phyloP scores from a whole-genome alignment of 257 asterid species.

The Solanum chilense region DNA sequence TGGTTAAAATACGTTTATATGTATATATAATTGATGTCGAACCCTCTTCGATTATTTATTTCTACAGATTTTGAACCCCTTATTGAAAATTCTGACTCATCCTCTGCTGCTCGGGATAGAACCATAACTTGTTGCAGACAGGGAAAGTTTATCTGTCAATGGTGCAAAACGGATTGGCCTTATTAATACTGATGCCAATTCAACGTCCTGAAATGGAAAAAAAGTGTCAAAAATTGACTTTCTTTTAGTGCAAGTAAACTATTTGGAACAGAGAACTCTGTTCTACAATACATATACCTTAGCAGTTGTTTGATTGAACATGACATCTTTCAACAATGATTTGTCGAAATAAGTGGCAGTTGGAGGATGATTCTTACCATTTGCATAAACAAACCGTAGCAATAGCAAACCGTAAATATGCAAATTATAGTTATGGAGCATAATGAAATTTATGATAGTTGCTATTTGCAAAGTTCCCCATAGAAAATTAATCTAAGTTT shows the following conservation, averaged over 20 bases:
- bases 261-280: background rate
- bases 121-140: constrained; percentile 29
- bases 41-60: too few relatives aligned
- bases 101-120: background rate
- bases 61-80: too few relatives aligned
- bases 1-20: too few relatives aligned
- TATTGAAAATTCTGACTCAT: too few relatives aligned
- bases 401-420: too few relatives aligned
- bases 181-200: constrained; percentile 35
- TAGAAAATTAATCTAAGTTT: too few relatives aligned
- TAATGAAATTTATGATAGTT: too few relatives aligned
- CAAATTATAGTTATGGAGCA: too few relatives aligned
- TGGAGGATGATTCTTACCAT: constrained; percentile 31
- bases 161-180: constrained; percentile 40
- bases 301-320: constrained; percentile 39
- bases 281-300: constrained; percentile 3
- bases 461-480: too few relatives aligned
- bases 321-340: constrained; percentile 23
- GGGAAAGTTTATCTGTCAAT: constrained; percentile 20
- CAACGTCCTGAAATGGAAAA: constrained; percentile 24
- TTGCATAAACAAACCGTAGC: constrained; percentile 1
- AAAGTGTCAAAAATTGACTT: background rate
- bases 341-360: constrained; percentile 38
- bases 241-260: background rate
- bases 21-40: too few relatives aligned